Evolutionary conservation across 106 monocot species (phyloP), one percentile per base, ranked within the genome.

Genomic region (Apostasia ramifera): DNA sequence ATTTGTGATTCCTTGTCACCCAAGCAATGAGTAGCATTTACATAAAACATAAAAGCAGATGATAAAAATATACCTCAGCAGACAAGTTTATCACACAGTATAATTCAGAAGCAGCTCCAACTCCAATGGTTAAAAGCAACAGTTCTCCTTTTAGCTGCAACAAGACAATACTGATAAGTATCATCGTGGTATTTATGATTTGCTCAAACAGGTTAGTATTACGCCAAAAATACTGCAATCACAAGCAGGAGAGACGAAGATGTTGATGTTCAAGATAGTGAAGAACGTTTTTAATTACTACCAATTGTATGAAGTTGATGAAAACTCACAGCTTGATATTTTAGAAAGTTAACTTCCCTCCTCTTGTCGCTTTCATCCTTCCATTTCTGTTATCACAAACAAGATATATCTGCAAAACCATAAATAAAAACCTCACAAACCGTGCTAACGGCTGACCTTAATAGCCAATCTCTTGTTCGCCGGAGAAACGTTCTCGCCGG

Each of bases 101-200:
- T 37, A 72, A 65, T 71, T 78, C 74, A 71, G 88, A 91, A 41
- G 81, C 81, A 70, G 80, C 73, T 69, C 95, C 91, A 76, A 95
- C 73, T 40, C 83, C 95, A 62, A 70, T 64, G 2, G 95, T 95
- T 71, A 95, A 70, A 67, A 95, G 60, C 66, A 88, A 56, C 47
- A 95, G 70, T 74, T 95, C 91, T 54, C 73, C 82, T 61, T 95
- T 95, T 46, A 95, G 83, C 91, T 95, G 88, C 8, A 73, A 61
- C 11, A 70, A 45, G 46, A 62, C 46, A 39, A 9, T 11, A 69
- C 13, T 0, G 64, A 69, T 50, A 49, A 69, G 61, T 37, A 37
- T 44, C 4, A 26, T 41, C 1, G 53, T 13, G 39, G 7, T 40
- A 4, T 59, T 26, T 26, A 26, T 26, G 26, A 26, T 26, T 26